Evolutionary conservation across 192 early-diverging fungal genomes (phyloP), one percentile per base, ranked within the genome.

Genomic region (Geranomyces variabilis): DNA sequence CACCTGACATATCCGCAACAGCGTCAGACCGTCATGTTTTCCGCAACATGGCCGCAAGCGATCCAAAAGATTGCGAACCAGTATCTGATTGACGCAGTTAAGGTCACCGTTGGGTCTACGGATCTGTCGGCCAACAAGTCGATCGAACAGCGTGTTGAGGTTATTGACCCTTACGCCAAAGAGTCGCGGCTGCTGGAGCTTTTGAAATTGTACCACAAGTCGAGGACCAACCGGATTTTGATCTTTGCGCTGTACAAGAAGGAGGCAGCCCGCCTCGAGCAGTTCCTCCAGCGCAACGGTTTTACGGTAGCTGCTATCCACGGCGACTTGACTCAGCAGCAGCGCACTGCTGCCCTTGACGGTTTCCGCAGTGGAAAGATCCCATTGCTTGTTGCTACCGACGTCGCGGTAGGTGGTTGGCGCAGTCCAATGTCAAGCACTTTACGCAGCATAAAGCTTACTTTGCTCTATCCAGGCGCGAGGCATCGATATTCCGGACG

Each of bases 161-260:
- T 99, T 0, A 44, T 96, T 31, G 91, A 94, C 62, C 87, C 88
- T 22, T 80, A 81, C 63, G 79, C 83, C 58, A 97, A 96, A 82
- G 90, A 94, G 66, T 65, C 81, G 51, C 79, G 84, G 34, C 86
- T 99, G 31, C 47, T 93, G 46, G 86, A 90, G 26, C 80, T 97
- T 31, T 79, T 99, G 63, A 81, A 88, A 46, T 63, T 70, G 63
- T 94, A 94, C 81, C 95, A 96, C 86, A 91, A 89, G 70, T 79
- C 82, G 28, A 86, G 90, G 58, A 94, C 88, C 70, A 95, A 94
- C 84, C 88, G 91, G 61, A 90, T 96, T 51, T 83, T 97, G 67
- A 90, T 99, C 30, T 97, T 99, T 86, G 95, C 88, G 13, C 82
- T 99, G 33, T 97, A 96, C 82, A 97, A 99, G 77, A 97, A 96